Conservation (phyloP, 2,329 filamentous ascomycete genomes). For the Raffaelea arxii region DNA sequence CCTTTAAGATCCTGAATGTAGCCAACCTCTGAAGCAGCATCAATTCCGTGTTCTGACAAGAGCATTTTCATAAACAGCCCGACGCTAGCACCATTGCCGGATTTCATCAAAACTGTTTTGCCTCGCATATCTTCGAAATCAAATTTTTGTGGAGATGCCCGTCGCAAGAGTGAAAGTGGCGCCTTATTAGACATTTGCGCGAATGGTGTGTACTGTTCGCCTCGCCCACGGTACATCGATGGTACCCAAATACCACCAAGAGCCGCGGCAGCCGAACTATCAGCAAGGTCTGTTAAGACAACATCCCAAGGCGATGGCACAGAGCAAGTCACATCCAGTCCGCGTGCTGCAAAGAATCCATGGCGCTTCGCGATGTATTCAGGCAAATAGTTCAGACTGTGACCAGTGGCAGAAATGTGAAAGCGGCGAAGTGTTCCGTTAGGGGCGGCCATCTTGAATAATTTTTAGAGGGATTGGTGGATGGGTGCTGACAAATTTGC, state of each 20-base stretch:
- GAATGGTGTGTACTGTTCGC: constrained; percentile 8
- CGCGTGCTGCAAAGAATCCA: constrained; percentile 20
- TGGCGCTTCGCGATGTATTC: constrained; percentile 20
- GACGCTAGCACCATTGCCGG: constrained; percentile 9
- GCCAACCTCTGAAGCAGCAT: constrained; percentile 2
- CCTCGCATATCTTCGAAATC: constrained; percentile 4
- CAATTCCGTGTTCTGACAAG: constrained; percentile 9
- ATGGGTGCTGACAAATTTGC: no score
- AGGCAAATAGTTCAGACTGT: constrained; percentile 21
- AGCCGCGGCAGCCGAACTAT: constrained; percentile 12
- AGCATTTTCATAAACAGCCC: constrained; percentile 12
- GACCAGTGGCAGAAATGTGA: constrained; percentile 17
- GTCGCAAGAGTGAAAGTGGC: constrained; percentile 6
- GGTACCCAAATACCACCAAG: constrained; percentile 11
- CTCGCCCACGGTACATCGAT: constrained; percentile 8
- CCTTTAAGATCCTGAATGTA: constrained; percentile 11
- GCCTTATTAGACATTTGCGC: constrained; percentile 9
- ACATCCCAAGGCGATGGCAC: constrained; percentile 18
- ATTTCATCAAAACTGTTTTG: constrained; percentile 10
- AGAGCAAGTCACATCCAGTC: constrained; percentile 18
- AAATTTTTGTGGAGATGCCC: neutral
- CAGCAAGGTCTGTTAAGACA: constrained; percentile 15
- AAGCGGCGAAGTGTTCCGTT: constrained; percentile 10
- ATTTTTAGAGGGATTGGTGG: no score
- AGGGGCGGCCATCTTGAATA: no score